Base-by-base conservation (phyloP, 2,329 filamentous ascomycete genomes). In the Pseudogymnoascus sp. region DNA sequence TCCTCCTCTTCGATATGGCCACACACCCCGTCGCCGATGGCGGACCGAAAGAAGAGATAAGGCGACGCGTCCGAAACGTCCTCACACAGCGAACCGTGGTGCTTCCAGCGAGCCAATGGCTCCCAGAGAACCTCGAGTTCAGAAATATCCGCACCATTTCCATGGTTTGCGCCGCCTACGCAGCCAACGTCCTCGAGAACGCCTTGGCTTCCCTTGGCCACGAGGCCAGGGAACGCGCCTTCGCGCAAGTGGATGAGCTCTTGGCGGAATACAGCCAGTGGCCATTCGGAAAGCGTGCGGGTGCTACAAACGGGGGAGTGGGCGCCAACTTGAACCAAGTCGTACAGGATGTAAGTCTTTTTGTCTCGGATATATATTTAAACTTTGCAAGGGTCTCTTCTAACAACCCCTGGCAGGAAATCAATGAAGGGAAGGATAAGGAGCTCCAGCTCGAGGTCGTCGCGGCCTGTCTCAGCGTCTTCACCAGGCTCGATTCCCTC, bases 1-100 rank as follows among this genome's bases (percentile, higher is more conserved):
- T 99, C 79, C 84, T 99, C 66, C 89, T 99, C 66, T 99, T 99
- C 80, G 94, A 99, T 78, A 99, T 99, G 94, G 94, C 94, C 62
- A 99, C 94, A 66, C 94, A 99, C 75, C 94, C 94, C 41, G 92
- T 99, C 63, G 93, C 92, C 66, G 94, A 99, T 71, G 89, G 92
- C 67, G 93, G 91, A 71, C 94, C 94, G 71, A 99, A 99, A 79
- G 94, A 97, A 72, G 94, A 99, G 78, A 94, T 99, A 71, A 85
- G 94, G 70, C 86, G 90, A 73, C 88, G 94, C 69, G 93, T 97
- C 67, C 88, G 93, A 73, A 96, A 90, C 73, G 85, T 97, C 64
- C 86, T 97, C 67, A 97, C 91, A 64, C 92, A 92, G 77, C 88
- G 94, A 70, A 99, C 94, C 59, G 90, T 97, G 64, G 92, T 97